Percentiles rank a stretch among this genome's conserved stretches.
Conservation (phyloP, 495 filamentous ascomycete species). For the Chaetomium cochliodes region DNA sequence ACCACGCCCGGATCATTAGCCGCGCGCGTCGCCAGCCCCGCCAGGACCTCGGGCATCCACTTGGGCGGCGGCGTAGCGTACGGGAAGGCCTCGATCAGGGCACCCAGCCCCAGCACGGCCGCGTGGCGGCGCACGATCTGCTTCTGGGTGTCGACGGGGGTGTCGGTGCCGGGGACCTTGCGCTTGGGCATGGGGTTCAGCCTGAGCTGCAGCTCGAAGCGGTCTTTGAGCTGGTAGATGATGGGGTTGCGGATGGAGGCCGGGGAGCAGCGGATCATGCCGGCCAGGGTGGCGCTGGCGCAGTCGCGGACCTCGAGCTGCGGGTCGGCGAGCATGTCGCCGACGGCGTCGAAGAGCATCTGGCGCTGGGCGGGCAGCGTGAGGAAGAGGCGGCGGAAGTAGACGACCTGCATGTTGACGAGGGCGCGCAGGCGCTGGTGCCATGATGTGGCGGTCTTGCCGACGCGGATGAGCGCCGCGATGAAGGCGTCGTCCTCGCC, state of each 20-base stretch:
- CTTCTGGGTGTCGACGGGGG: slow-evolving; percentile 73
- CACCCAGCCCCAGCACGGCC: slow-evolving; percentile 87
- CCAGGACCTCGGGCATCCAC: slow-evolving; percentile 93
- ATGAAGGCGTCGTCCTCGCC: slow-evolving; percentile 85
- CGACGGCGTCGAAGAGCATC: slow-evolving; percentile 82
- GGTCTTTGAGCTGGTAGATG: slow-evolving; percentile 68
- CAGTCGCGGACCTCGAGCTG: slow-evolving; percentile 96
- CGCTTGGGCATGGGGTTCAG: slow-evolving; percentile 86
- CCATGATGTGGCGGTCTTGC: slow-evolving; percentile 83
- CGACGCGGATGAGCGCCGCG: slow-evolving; percentile 80
- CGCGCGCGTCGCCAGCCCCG: slow-evolving; percentile 78
- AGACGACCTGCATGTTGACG: slow-evolving; percentile 99
- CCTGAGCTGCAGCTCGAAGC: slow-evolving; percentile 72
- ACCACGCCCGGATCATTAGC: slow-evolving; percentile 89
- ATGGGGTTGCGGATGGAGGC: slow-evolving; percentile 70
- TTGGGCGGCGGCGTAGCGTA: slow-evolving; percentile 87
- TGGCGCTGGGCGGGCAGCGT: slow-evolving; percentile 73
- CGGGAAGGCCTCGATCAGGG: slow-evolving; percentile 93
- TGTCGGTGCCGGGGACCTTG: slow-evolving; percentile 63
- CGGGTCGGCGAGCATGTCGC: slow-evolving; percentile 86
- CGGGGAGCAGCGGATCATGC: slow-evolving; percentile 99
- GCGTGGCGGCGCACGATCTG: slow-evolving; percentile 82
- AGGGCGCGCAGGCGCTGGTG: slow-evolving; percentile 95
- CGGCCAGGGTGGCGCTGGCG: slow-evolving; percentile 84
- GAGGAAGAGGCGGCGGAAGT: slow-evolving; percentile 96